Percentiles rank a stretch among this genome's conserved stretches.
Evolutionary conservation across 805 yeast genomes (phyloP).

Genomic region (Lachancea thermotolerans): DNA sequence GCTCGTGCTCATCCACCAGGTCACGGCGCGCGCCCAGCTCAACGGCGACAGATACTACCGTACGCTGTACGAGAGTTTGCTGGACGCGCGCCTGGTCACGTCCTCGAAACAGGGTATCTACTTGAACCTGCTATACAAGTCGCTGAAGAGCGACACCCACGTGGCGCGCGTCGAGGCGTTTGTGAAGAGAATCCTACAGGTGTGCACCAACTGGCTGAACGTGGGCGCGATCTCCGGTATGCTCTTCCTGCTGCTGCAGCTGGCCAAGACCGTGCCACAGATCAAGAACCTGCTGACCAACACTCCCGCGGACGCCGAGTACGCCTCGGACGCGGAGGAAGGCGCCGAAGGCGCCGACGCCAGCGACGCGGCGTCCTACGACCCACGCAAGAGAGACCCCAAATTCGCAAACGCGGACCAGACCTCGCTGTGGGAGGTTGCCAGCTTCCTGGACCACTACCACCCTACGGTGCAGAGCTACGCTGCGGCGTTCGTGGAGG

Average conservation of each 20-base stretch:
- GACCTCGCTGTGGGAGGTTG: conserved; percentile 82
- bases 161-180: conserved; percentile 72
- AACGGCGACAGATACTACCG: conserved; percentile 68
- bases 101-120: conserved; percentile 93
- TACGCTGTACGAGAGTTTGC: conserved; percentile 81
- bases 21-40: conserved; percentile 53
- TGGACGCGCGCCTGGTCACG: conserved; percentile 75
- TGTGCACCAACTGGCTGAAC: conserved; percentile 78
- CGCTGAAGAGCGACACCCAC: conserved; percentile 66
- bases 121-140: conserved; percentile 75
- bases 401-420: conserved; percentile 75
- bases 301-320: conserved; percentile 45
- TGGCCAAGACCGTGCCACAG: conserved; percentile 58
- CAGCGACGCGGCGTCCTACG: conserved; percentile 41
- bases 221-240: conserved; percentile 85
- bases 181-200: conserved; percentile 82
- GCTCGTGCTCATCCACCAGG: conserved; percentile 74
- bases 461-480: conserved; percentile 88
- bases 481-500: conserved; percentile 54
- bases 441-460: conserved; percentile 67
- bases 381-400: conserved; percentile 91
- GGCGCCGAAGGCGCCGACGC: conserved; percentile 32
- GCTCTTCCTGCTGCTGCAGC: conserved; percentile 63
- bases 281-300: conserved; percentile 55
- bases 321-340: conserved; percentile 42